A percentile compares a stretch with the other conserved stretches of the same genome.
These are phyloP conservation scores for Discostella stelligera DNA, from an alignment of 352 stramenopile genomes.

Conservation along the genomic window DNA sequence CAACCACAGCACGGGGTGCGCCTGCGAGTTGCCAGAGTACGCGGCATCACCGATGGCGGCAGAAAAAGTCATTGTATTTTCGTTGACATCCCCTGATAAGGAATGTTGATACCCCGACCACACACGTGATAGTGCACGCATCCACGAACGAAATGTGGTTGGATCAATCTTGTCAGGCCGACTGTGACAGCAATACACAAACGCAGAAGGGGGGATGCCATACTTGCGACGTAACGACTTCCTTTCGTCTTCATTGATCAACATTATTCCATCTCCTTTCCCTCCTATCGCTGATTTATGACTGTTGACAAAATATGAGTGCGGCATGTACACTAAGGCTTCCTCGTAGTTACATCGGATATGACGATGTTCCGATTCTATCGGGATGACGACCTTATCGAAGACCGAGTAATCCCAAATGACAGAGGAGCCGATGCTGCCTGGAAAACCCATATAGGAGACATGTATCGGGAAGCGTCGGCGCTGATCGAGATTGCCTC, in stretches of 20 bases:
- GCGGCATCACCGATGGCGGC: neutral
- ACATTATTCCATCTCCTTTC: conserved; percentile 25
- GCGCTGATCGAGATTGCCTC: neutral
- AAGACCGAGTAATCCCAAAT: conserved; percentile 60
- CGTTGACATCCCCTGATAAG: neutral
- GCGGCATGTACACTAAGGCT: conserved; percentile 89
- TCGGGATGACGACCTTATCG: conserved; percentile 51
- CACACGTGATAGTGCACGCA: conserved; percentile 33
- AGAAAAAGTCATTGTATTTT: conserved; percentile 9
- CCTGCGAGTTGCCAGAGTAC: neutral
- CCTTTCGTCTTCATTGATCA: conserved; percentile 65
- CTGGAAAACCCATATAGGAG: conserved; percentile 63
- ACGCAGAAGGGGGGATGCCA: conserved; percentile 86
- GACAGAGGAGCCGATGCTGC: conserved; percentile 31
- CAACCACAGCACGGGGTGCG: conserved; percentile 46
- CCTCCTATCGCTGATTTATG: conserved; percentile 68
- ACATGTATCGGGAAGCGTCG: conserved; percentile 40
- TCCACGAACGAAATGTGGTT: conserved; percentile 88
- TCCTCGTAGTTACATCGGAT: conserved; percentile 81
- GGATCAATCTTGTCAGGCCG: conserved; percentile 94
- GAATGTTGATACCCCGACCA: conserved; percentile 8
- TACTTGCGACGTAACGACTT: conserved; percentile 83
- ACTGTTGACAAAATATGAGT: conserved; percentile 92
- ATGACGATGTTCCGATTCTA: conserved; percentile 9
- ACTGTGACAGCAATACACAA: conserved; percentile 94